Base-by-base conservation (phyloP, 768 basidiomycete genomes). In the Amanita muscaria region DNA sequence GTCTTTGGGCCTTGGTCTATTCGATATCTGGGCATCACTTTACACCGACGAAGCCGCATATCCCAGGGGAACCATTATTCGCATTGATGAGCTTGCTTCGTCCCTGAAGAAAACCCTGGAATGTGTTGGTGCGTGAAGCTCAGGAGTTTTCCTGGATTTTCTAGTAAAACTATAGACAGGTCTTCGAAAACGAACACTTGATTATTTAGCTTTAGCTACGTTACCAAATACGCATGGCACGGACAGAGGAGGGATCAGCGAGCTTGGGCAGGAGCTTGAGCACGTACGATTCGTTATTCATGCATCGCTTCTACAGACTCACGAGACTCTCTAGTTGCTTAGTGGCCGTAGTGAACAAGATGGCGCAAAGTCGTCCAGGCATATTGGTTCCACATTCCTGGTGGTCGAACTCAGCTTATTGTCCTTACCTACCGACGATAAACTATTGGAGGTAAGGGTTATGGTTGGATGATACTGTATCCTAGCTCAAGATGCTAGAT, bases 1-100 rank as follows among this genome's bases (percentile, higher is more conserved):
- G 12, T 76, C 78, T 5, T 73, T 77, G n/a, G 92, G 93, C 3
- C 67, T 77, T 19, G 85, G 83, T 18, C 64, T 92, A 58, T 63
- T 73, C 15, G 69, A 80, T 16, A 75, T 94, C 27, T 94, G 90
- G 90, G 65, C 69, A 10, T 42, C 37, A 15, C 11, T 43, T 8
- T 52, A 25, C 30, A 15, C 8, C 21, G 32, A 34, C 4, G 11
- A 25, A 2, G 14, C 22, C 12, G 34, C 16, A 30, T 21, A 23
- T 36, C 8, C 23, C 27, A 21, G 23, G 37, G 16, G 25, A 19
- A 15, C 16, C 43, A 16, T 63, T 30, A 38, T 42, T 4, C 42
- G 42, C 7, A 38, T 67, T 2, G 59, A 62, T 25, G 42, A 53
- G 10, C 44, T 60, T 14, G 53, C 59, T 25, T 48, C 36, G 36